These are phyloP conservation scores for Naganishia sp. DNA, from an alignment of 1,284 basidiomycete species.

Conservation along the genomic window DNA sequence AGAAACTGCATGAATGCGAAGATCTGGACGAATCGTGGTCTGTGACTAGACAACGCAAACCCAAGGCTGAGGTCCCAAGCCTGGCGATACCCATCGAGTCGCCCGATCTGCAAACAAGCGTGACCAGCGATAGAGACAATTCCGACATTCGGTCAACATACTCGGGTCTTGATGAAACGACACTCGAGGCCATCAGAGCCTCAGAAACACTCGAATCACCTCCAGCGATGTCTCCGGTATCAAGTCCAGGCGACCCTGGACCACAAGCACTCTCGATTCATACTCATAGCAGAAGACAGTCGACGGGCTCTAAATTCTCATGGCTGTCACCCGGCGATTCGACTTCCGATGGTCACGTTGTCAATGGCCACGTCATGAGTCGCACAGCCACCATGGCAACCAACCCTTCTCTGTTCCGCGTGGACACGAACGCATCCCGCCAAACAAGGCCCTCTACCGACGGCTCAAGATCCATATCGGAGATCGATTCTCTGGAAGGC, in stretches of 20 bases:
- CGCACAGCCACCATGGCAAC: slow-evolving; percentile 12
- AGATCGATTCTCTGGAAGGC: slow-evolving; percentile 30
- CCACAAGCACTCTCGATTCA: background rate
- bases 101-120: background rate
- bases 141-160: slow-evolving; percentile 23
- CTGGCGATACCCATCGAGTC: slow-evolving; percentile 8
- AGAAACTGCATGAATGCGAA: slow-evolving; percentile 35
- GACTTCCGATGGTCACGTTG: background rate
- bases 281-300: background rate
- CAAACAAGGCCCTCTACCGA: slow-evolving; percentile 27
- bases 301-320: slow-evolving; percentile 6
- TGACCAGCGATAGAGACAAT: background rate
- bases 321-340: background rate
- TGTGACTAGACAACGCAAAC: background rate
- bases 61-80: slow-evolving; percentile 14
- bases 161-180: slow-evolving; percentile 31
- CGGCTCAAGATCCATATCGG: slow-evolving; percentile 30
- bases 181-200: slow-evolving; percentile 31
- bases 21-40: slow-evolving; percentile 51
- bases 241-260: background rate
- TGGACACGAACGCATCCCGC: slow-evolving; percentile 22
- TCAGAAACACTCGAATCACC: background rate
- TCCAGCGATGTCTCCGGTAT: background rate
- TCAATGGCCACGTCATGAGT: slow-evolving; percentile 3
- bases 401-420: slow-evolving; percentile 17